Base-by-base conservation (phyloP, 23 red algal species). In the Gracilaria gracilis region DNA sequence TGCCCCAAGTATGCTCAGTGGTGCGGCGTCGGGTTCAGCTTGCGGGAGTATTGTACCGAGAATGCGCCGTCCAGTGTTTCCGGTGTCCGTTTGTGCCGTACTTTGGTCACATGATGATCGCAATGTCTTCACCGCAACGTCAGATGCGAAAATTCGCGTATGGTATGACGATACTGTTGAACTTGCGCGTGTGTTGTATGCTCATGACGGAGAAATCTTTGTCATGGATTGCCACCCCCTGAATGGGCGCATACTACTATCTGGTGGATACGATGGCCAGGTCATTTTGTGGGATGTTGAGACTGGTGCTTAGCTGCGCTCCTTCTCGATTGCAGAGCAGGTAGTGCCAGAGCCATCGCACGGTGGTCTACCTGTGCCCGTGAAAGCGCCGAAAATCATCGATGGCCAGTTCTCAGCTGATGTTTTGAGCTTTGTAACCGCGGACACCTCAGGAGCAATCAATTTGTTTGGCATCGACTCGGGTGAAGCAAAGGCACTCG, bases 261-360 rank as follows among this genome's bases (percentile, higher is more conserved):
- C 95, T 36, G 90, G 77, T 57, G 85, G 85, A 16, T 93, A 97
- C 59, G 87, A 97, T 55, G 86, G 86, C 14, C 51, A 55, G 19
- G 72, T 75, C 61, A 88, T 94, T 15, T 49, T 97, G 32, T 97
- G 95, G 95, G 88, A 97, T 94, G 72, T 97, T 25, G 91, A 93
- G 49, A 88, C 75, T 31, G 95, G 95, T 9, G 82, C 81, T 50
- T 53, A 83, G 39, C 29, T 97, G 82, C 61, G 81, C 47, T 67
- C 49, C 37, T 97, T 92, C 40, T 74, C 76, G 13, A 70, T 89
- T 25, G 54, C 34, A n/a, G 88, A 92, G 54, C 54, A 72, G 23
- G 34, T 23, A 8, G 61, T 31, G 15, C 49, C 37, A 6, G 58
- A 62, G 27, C 27, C 32, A 17, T 64, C 38, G 2, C 9, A 71